Conservation (phyloP, 768 basidiomycete species). For the Pisolithus microcarpus region DNA sequence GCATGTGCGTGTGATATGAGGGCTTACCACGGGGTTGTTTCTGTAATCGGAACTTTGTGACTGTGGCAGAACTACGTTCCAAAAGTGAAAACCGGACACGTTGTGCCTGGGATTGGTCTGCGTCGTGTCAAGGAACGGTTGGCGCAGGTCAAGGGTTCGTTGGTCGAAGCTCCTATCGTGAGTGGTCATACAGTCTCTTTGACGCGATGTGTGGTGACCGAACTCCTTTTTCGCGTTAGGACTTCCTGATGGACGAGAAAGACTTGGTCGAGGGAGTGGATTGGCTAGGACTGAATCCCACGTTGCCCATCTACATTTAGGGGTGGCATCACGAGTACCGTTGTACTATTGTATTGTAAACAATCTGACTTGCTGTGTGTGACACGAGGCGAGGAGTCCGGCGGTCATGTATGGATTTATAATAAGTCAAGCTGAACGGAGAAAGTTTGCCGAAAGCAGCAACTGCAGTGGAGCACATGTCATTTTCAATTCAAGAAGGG, state of each 20-base stretch:
- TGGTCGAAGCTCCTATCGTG: slow-evolving; percentile 76
- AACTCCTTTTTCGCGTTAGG: slow-evolving; percentile 34
- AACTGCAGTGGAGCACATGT: no score
- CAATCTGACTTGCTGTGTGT: background rate
- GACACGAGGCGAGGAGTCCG: no score
- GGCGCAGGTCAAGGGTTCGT: slow-evolving; percentile 54
- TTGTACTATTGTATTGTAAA: background rate
- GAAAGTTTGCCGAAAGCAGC: no score
- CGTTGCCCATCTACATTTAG: slow-evolving; percentile 72
- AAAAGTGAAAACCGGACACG: slow-evolving; percentile 74
- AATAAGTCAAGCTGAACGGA: no score
- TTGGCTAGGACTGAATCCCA: slow-evolving; percentile 71
- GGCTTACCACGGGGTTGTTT: background rate
- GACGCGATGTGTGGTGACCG: slow-evolving; percentile 3
- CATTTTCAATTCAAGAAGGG: background rate
- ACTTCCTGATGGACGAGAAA: slow-evolving; percentile 79
- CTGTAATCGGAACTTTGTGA: no score
- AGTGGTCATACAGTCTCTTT: slow-evolving; percentile 12
- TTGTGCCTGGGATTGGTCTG: slow-evolving; percentile 61
- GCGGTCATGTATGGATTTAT: no score
- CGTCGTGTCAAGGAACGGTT: slow-evolving; percentile 72
- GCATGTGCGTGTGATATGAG: background rate
- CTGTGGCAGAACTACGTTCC: slow-evolving; percentile 59
- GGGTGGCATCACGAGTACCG: background rate
- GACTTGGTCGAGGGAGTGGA: slow-evolving; percentile 63